A percentile compares a stretch with the other conserved stretches of the same genome.
phyloP scores from a whole-genome alignment of 2,329 filamentous ascomycete genomes.

The Coniochaeta prunicola region DNA sequence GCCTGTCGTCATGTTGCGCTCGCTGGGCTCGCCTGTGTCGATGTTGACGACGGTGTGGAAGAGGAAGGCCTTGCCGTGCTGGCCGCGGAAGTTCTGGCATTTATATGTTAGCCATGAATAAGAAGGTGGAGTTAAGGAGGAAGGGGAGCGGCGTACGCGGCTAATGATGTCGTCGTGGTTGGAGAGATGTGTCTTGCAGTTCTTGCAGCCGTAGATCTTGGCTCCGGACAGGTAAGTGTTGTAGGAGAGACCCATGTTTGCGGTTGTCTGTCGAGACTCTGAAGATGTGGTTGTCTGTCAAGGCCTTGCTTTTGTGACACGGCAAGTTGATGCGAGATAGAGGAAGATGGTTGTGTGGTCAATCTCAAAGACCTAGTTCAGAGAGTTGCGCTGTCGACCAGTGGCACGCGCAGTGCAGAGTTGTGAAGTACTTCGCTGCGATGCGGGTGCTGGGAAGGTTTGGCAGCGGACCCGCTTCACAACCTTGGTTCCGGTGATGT shows the following conservation, averaged over 20 bases:
- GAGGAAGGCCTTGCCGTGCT: constrained; percentile 96
- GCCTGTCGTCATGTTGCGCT: constrained; percentile 97
- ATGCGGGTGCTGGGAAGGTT: neutral
- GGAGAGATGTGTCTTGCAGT: constrained; percentile 90
- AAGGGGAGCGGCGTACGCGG: constrained; percentile 52
- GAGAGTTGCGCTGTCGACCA: neutral
- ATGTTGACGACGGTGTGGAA: constrained; percentile 94
- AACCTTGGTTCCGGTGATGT: neutral
- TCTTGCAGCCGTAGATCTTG: constrained; percentile 89
- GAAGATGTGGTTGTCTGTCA: neutral
- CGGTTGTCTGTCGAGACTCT: neutral
- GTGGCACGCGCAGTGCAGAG: neutral
- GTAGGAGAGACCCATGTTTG: constrained; percentile 76
- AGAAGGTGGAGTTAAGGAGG: constrained; percentile 1
- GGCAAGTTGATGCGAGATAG: neutral
- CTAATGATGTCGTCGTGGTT: constrained; percentile 97
- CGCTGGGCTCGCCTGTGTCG: constrained; percentile 72
- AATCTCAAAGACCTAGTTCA: neutral
- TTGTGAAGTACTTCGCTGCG: neutral
- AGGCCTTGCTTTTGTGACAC: neutral
- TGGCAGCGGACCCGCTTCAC: neutral
- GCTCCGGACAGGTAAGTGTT: constrained; percentile 82
- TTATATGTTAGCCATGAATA: neutral
- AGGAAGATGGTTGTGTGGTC: neutral
- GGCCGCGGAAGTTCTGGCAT: constrained; percentile 86